These are phyloP conservation scores for Pleurotus djamor DNA, from an alignment of 768 basidiomycete genomes.

Conservation along the genomic window DNA sequence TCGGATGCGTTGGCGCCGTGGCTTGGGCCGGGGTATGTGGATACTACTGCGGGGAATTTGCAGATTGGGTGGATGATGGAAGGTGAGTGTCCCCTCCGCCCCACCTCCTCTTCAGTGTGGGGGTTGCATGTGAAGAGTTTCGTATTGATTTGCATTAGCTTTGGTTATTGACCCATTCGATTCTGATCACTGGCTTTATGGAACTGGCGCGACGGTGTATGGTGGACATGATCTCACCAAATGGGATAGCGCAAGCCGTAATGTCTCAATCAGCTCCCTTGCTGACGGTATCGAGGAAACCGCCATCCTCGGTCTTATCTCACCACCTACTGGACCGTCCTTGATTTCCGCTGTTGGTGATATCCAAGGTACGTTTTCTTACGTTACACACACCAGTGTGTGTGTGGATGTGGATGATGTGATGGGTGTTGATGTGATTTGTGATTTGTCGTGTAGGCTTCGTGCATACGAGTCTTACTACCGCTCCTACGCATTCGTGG, in stretches of 20 bases:
- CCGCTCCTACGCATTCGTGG: constrained; percentile 26
- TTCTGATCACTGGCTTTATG: constrained; percentile 44
- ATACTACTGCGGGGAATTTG: constrained; percentile 18
- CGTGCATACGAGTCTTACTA: constrained; percentile 31
- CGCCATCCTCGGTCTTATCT: constrained; percentile 33
- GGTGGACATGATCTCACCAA: constrained; percentile 35
- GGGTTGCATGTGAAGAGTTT: no score
- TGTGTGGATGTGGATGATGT: no score
- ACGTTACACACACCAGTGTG: no score
- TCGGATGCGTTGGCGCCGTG: constrained; percentile 36
- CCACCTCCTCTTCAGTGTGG: no score
- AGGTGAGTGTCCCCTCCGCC: no score
- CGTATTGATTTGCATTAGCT: no score
- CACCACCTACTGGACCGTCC: constrained; percentile 35
- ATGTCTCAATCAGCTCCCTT: constrained; percentile 36
- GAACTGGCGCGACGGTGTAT: constrained; percentile 40
- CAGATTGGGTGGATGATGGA: constrained; percentile 48
- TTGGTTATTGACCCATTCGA: constrained; percentile 43
- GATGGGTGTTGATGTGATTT: neutral
- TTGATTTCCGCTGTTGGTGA: constrained; percentile 33
- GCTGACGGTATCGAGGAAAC: constrained; percentile 43
- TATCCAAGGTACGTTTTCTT: constrained; percentile 25
- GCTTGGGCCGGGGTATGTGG: constrained; percentile 29
- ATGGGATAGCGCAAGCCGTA: constrained; percentile 35
- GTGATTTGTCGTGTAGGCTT: constrained; percentile 17